A percentile compares a stretch with the other conserved stretches of the same genome.
phyloP scores from a whole-genome alignment of 805 yeast species.

The Saccharomycopsis olivae region DNA sequence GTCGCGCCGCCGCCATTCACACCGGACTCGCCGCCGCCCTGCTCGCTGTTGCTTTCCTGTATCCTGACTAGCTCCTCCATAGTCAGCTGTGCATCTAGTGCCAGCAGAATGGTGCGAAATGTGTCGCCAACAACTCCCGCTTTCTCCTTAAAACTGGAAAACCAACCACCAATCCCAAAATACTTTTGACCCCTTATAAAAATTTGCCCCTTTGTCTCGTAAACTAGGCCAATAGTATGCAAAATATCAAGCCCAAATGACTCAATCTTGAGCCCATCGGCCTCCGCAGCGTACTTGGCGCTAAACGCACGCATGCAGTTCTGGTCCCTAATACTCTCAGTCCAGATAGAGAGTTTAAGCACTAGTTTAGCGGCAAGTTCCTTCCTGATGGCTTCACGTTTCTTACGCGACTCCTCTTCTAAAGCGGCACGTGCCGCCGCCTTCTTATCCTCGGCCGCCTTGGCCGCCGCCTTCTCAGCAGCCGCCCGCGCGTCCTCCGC shows the following conservation, averaged over 20 bases:
- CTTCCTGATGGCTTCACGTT: constrained; percentile 36
- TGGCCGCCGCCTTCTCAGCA: constrained; percentile 18
- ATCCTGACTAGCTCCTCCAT: constrained; percentile 66
- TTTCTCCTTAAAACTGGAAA: constrained; percentile 72
- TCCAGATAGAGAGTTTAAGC: constrained; percentile 33
- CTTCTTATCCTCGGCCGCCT: constrained; percentile 22
- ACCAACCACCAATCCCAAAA: constrained; percentile 78
- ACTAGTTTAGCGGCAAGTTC: constrained; percentile 41
- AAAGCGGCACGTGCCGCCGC: constrained; percentile 25
- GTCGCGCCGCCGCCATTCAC: neutral
- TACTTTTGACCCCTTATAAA: constrained; percentile 66
- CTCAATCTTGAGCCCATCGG: constrained; percentile 82
- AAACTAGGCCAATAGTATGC: constrained; percentile 73
- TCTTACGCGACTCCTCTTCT: constrained; percentile 37
- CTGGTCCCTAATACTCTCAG: constrained; percentile 26
- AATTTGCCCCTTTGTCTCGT: constrained; percentile 63
- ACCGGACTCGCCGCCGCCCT: constrained; percentile 21
- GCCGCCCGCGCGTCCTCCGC: neutral
- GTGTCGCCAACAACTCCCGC: constrained; percentile 78
- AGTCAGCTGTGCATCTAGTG: constrained; percentile 76
- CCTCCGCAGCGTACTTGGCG: constrained; percentile 45
- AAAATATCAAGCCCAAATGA: constrained; percentile 88
- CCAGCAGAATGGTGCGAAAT: constrained; percentile 68
- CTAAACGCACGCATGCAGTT: constrained; percentile 34
- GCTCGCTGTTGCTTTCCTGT: constrained; percentile 43